These are phyloP conservation scores for Colletotrichum tofieldiae DNA, from an alignment of 2,329 filamentous ascomycete species.

Conservation along the genomic window DNA sequence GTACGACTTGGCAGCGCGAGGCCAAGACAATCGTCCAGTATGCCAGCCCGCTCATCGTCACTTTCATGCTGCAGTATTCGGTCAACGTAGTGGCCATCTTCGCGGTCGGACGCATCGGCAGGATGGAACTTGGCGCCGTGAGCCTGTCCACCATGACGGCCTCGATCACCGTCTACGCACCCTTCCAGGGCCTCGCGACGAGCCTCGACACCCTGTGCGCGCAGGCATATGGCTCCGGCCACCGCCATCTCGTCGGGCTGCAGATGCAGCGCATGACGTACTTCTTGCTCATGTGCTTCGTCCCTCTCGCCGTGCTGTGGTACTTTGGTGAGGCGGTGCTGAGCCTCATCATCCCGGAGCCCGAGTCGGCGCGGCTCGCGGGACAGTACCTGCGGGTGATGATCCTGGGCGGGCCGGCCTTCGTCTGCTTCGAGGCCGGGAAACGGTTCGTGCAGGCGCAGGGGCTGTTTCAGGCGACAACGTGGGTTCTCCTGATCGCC, in stretches of 20 bases:
- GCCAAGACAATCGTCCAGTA: constrained; percentile 84
- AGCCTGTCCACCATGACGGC: constrained; percentile 79
- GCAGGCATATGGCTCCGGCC: constrained; percentile 93
- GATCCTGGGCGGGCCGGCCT: constrained; percentile 81
- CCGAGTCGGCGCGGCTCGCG: constrained; percentile 77
- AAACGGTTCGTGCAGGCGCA: constrained; percentile 90
- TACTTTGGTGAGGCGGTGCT: constrained; percentile 77
- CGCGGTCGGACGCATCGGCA: constrained; percentile 82
- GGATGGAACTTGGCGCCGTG: constrained; percentile 66
- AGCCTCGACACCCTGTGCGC: constrained; percentile 93
- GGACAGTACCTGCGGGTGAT: constrained; percentile 82
- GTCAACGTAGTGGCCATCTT: constrained; percentile 88
- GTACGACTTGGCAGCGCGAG: constrained; percentile 93
- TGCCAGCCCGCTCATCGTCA: constrained; percentile 79
- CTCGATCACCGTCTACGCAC: constrained; percentile 83
- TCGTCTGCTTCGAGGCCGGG: constrained; percentile 82
- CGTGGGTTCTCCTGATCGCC: constrained; percentile 83
- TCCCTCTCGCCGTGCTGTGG: constrained; percentile 83
- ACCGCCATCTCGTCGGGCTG: constrained; percentile 85
- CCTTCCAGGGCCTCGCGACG: constrained; percentile 89
- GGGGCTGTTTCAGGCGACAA: constrained; percentile 83
- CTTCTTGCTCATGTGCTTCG: constrained; percentile 80
- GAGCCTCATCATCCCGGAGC: constrained; percentile 58
- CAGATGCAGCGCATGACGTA: constrained; percentile 87
- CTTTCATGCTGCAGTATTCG: constrained; percentile 86